Conservation (phyloP, 2,329 filamentous ascomycete species). For the Phialemoniopsis sp. region DNA sequence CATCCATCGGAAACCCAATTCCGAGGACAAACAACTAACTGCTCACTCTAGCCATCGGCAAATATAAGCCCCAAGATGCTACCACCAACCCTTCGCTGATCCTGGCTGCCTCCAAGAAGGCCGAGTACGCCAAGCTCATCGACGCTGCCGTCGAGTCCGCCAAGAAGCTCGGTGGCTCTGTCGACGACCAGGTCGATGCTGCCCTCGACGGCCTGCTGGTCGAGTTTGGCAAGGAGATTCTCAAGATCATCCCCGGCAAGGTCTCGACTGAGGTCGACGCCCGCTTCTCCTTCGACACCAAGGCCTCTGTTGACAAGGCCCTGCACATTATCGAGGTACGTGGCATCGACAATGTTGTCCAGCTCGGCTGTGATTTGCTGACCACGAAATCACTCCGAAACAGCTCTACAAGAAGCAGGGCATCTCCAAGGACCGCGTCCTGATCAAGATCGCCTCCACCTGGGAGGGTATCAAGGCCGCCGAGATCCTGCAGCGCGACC, state of each 20-base stretch:
- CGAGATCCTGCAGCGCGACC: conserved; percentile 91
- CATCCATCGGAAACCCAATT: conserved; percentile 4
- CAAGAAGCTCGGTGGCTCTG: conserved; percentile 65
- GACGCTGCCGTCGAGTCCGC: conserved; percentile 81
- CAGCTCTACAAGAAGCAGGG: conserved; percentile 93
- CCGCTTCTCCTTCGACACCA: conserved; percentile 88
- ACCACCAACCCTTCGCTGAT: conserved; percentile 99
- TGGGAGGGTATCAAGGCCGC: conserved; percentile 99
- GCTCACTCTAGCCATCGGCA: conserved; percentile 75
- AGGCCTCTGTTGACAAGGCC: conserved; percentile 91
- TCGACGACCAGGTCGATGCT: conserved; percentile 82
- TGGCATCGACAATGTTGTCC: neutral
- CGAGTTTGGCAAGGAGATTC: conserved; percentile 96
- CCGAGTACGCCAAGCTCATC: conserved; percentile 90
- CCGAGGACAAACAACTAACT: conserved; percentile 1
- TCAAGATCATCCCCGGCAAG: conserved; percentile 95
- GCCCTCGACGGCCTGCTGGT: conserved; percentile 93
- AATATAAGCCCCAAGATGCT: conserved; percentile 99
- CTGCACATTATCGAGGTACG: conserved; percentile 92
- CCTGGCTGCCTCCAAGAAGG: conserved; percentile 96
- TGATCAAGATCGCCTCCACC: conserved; percentile 99
- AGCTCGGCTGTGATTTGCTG: conserved; percentile 1
- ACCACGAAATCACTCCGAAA: conserved; percentile 1
- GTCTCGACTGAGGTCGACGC: conserved; percentile 99
- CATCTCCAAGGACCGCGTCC: conserved; percentile 86